These are phyloP conservation scores for Blepharisma stoltei DNA, from an alignment of 73 alveolate genomes.

Conservation along the genomic window DNA sequence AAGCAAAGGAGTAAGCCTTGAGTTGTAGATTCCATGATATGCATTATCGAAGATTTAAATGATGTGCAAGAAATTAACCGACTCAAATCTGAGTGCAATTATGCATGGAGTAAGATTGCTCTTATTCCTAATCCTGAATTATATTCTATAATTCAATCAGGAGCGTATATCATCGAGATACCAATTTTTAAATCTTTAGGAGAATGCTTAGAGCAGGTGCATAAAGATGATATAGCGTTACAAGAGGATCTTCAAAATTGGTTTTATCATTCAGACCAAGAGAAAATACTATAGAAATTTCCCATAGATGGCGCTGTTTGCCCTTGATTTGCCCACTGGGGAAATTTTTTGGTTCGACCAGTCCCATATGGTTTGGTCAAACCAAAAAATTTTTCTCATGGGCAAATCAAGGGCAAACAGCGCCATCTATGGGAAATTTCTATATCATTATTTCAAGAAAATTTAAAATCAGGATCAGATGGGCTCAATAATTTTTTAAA, in stretches of 20 bases:
- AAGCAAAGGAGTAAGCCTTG: not conserved
- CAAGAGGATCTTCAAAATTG: conserved; percentile 30
- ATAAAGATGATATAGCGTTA: conserved; percentile 47
- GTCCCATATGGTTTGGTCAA: no score
- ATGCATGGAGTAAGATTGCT: conserved; percentile 6
- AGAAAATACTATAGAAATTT: not conserved
- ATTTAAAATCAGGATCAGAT: not conserved
- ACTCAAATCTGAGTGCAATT: not conserved
- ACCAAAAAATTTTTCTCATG: no score
- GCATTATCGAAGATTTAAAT: not conserved
- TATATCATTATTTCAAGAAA: not conserved
- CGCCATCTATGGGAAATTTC: no score
- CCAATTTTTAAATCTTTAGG: conserved; percentile 26
- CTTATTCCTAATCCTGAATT: no score
- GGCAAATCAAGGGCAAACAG: no score
- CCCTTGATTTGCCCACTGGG: no score
- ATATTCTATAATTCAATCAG: no score
- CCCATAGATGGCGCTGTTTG: no score
- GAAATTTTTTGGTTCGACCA: no score
- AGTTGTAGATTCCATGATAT: not conserved
- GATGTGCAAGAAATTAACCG: not conserved
- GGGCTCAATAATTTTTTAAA: not conserved
- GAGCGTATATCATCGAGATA: not conserved
- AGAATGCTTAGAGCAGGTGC: conserved; percentile 58
- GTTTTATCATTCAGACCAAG: not conserved